phyloP scores from a whole-genome alignment of 352 stramenopile species.

The Phytophthora crassamura region DNA sequence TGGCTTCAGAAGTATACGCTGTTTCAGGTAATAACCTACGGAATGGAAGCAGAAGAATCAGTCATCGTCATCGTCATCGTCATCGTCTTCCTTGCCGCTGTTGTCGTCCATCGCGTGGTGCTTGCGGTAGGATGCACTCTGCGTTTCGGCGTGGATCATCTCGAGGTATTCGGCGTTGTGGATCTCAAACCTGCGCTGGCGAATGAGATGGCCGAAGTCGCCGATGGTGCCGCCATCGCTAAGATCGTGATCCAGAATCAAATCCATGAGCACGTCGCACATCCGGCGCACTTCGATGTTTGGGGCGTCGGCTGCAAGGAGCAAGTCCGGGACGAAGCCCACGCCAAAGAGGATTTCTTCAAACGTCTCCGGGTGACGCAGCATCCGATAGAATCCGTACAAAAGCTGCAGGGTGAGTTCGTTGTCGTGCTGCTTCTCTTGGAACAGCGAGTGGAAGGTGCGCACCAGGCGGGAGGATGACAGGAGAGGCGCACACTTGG shows the following conservation, averaged over 20 bases:
- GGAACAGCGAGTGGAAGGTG: constrained; percentile 82
- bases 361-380: constrained; percentile 78
- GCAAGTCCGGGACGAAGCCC: constrained; percentile 76
- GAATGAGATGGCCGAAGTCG: constrained; percentile 82
- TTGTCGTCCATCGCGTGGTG: constrained; percentile 35
- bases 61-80: constrained; percentile 28
- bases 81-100: constrained; percentile 44
- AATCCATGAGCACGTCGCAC: constrained; percentile 88
- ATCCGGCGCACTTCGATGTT: constrained; percentile 89
- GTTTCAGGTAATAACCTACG: constrained; percentile 8
- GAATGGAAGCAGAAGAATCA: constrained; percentile 9
- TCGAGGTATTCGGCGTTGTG: constrained; percentile 90
- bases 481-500: constrained; percentile 83
- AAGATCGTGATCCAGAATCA: constrained; percentile 84
- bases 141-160: constrained; percentile 75
- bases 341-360: constrained; percentile 82
- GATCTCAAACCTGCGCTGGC: constrained; percentile 84
- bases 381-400: constrained; percentile 81
- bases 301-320: constrained; percentile 74
- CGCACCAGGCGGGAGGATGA: constrained; percentile 75
- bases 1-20: constrained; percentile 13
- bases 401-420: constrained; percentile 86
- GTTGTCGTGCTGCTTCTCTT: constrained; percentile 89
- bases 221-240: constrained; percentile 61
- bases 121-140: constrained; percentile 31